phyloP scores from a whole-genome alignment of 2,329 filamentous ascomycete genomes.

The Sclerotinia subarctica region DNA sequence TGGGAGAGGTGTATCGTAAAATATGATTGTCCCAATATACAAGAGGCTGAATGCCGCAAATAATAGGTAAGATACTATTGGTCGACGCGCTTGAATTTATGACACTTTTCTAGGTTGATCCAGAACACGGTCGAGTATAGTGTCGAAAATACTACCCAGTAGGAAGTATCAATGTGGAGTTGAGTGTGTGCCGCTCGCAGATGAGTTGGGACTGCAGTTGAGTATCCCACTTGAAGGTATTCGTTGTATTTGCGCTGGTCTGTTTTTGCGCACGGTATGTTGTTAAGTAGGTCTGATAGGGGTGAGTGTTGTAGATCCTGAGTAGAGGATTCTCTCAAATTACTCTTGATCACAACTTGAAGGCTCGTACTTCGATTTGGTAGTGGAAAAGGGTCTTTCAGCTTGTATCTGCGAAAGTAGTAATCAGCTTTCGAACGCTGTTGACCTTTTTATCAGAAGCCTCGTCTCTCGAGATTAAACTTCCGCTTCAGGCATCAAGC shows the following conservation, averaged over 20 bases:
- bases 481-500: constrained; percentile 15
- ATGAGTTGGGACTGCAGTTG: background rate
- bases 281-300: constrained; percentile 6
- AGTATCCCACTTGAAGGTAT: constrained; percentile 14
- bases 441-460: constrained; percentile 19
- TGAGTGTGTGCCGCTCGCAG: background rate
- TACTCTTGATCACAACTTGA: background rate
- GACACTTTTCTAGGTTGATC: background rate
- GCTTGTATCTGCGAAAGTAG: background rate
- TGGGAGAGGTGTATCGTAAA: background rate
- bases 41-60: background rate
- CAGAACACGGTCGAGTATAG: constrained; percentile 4
- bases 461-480: constrained; percentile 21
- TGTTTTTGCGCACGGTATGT: constrained; percentile 17
- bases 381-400: background rate
- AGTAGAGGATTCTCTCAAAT: background rate
- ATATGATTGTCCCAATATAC: background rate
- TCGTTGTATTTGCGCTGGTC: constrained; percentile 18
- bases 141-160: constrained; percentile 1
- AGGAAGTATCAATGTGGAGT: constrained; percentile 13
- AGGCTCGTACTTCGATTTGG: background rate
- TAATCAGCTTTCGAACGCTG: background rate
- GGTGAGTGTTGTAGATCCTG: background rate
- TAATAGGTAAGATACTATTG: background rate
- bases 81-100: background rate